Percentiles rank a stretch among this genome's conserved stretches.
phyloP scores from a whole-genome alignment of 2,329 filamentous ascomycete species.

The Trichoderma sp. region DNA sequence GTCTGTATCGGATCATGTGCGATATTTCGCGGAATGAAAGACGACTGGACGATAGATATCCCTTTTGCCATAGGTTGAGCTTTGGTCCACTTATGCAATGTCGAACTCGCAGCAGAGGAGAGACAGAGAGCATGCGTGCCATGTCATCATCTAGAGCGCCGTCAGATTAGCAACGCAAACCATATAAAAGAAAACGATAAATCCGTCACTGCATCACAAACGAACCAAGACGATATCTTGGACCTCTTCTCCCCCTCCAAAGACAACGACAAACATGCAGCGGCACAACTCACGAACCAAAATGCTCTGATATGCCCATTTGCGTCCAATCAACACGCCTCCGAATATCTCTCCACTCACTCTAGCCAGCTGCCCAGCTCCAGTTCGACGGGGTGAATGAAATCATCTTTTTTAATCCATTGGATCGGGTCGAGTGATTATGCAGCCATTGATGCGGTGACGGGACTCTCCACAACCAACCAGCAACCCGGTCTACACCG shows the following conservation, averaged over 20 bases:
- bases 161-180: neutral
- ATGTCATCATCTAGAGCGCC: neutral
- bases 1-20: neutral
- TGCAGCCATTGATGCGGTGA: conserved; percentile 21
- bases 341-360: neutral
- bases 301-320: neutral
- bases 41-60: neutral
- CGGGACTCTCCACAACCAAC: conserved; percentile 22
- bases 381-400: neutral
- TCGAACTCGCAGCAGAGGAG: neutral
- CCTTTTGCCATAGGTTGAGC: neutral
- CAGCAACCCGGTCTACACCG: conserved; percentile 25
- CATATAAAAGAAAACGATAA: neutral
- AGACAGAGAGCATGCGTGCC: neutral
- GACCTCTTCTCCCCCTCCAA: neutral
- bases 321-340: neutral
- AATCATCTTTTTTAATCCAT: neutral
- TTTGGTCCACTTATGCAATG: neutral
- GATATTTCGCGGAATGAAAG: neutral
- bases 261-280: neutral
- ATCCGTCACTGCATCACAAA: neutral
- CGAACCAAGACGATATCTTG: neutral
- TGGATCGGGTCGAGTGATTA: conserved; percentile 3
- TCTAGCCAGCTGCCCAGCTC: neutral
- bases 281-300: neutral